Conservation (phyloP, 768 basidiomycete genomes). For the Porphyrellus cyaneotinctus region DNA sequence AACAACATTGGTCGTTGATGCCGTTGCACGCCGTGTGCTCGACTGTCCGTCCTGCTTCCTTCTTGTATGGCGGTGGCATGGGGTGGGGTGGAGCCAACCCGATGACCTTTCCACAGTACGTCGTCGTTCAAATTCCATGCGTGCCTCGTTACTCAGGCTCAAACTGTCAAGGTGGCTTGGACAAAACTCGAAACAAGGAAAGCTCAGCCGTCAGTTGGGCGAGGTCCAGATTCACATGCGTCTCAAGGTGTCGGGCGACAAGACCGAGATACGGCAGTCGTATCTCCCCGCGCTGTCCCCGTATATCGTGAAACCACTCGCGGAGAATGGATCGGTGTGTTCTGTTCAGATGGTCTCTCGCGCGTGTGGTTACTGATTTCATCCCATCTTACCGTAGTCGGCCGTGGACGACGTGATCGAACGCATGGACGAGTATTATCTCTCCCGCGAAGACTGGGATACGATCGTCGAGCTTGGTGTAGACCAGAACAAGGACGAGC, state of each 20-base stretch:
- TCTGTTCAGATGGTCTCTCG: background rate
- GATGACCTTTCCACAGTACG: slow-evolving; percentile 82
- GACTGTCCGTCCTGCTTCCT: slow-evolving; percentile 82
- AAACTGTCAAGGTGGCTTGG: slow-evolving; percentile 77
- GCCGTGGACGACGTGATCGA: slow-evolving; percentile 80
- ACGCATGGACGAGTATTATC: slow-evolving; percentile 90
- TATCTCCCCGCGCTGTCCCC: slow-evolving; percentile 90
- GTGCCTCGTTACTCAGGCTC: background rate
- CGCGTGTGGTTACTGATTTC: background rate
- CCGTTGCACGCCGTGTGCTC: slow-evolving; percentile 91
- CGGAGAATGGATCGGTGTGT: slow-evolving; percentile 70
- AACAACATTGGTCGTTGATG: slow-evolving; percentile 96
- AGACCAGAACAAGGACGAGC: slow-evolving; percentile 69
- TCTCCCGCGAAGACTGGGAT: slow-evolving; percentile 96
- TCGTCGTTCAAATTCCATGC: slow-evolving; percentile 7
- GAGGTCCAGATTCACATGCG: slow-evolving; percentile 97
- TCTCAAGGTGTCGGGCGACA: slow-evolving; percentile 87
- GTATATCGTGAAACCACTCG: slow-evolving; percentile 74
- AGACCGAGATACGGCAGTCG: slow-evolving; percentile 82
- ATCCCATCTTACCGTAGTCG: slow-evolving; percentile 13
- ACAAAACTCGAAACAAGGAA: slow-evolving; percentile 91
- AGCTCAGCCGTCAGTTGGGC: slow-evolving; percentile 71
- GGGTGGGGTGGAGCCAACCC: slow-evolving; percentile 64
- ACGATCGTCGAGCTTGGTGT: slow-evolving; percentile 91
- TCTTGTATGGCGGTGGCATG: slow-evolving; percentile 68